Conservation (phyloP, 139 green algal genomes). For the Chlamydomonas eustigma region DNA sequence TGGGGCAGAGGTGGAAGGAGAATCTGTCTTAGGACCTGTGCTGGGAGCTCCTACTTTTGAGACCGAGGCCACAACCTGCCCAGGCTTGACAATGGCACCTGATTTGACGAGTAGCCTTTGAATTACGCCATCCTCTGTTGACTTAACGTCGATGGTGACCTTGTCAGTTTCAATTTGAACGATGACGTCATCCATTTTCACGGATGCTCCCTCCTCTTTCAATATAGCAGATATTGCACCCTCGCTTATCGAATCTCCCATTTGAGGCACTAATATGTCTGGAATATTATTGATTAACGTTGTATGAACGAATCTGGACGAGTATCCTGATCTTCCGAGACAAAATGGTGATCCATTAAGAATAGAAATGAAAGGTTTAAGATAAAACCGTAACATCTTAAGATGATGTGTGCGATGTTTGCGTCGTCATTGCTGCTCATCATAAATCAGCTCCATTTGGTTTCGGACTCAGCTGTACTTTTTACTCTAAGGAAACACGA, state of each 20-base stretch:
- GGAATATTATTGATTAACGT: neutral
- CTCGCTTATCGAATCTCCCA: constrained; percentile 92
- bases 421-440: too few relatives aligned
- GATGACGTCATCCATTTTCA: constrained; percentile 88
- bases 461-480: too few relatives aligned
- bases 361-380: neutral
- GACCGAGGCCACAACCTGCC: neutral
- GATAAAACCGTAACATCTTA: neutral
- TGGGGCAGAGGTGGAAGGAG: neutral
- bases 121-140: constrained; percentile 30
- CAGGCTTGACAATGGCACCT: constrained; percentile 5
- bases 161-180: constrained; percentile 95
- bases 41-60: neutral
- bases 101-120: constrained; percentile 21
- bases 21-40: neutral
- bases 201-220: constrained; percentile 66
- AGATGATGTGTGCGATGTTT: too few relatives aligned
- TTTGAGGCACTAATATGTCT: constrained; percentile 64
- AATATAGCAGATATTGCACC: constrained; percentile 73
- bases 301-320: neutral
- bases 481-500: too few relatives aligned
- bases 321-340: neutral
- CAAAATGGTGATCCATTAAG: neutral
- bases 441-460: too few relatives aligned
- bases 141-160: constrained; percentile 52